Conservation (phyloP, 78 protist genomes). For the Cavenderia fasciculata region DNA sequence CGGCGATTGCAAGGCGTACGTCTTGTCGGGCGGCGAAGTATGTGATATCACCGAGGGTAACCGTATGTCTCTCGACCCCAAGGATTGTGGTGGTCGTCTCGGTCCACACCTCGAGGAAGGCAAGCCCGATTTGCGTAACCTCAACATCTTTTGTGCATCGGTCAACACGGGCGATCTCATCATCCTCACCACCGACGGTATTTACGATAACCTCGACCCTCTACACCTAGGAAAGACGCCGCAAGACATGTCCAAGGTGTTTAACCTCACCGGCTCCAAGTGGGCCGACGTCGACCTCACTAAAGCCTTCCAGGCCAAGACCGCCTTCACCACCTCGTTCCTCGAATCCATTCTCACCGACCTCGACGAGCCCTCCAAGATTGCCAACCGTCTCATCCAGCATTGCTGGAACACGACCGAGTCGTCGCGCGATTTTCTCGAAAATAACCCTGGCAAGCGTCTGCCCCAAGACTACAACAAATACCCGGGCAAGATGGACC, state of each 20-base stretch:
- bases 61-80: constrained; percentile 49
- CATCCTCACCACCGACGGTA: constrained; percentile 71
- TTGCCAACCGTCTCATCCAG: constrained; percentile 22
- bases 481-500: constrained; percentile 84
- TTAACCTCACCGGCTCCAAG: constrained; percentile 16
- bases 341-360: constrained; percentile 10
- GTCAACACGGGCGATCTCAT: constrained; percentile 63
- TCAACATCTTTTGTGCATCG: constrained; percentile 58
- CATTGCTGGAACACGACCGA: constrained; percentile 72
- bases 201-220: constrained; percentile 84
- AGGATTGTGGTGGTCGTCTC: constrained; percentile 83
- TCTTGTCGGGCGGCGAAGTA: constrained; percentile 43
- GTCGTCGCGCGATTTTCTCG: constrained; percentile 34
- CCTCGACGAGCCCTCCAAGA: constrained; percentile 23
- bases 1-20: constrained; percentile 80
- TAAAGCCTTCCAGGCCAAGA: constrained; percentile 25
- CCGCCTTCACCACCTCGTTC: constrained; percentile 29
- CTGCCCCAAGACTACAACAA: constrained; percentile 38
- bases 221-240: constrained; percentile 72
- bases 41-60: constrained; percentile 67
- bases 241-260: constrained; percentile 33
- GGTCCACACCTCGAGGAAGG: constrained; percentile 74
- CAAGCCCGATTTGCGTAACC: constrained; percentile 81
- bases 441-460: constrained; percentile 24
- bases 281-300: constrained; percentile 61